Evolutionary conservation across 225 moss, liverwort and hornwort genomes (phyloP).

Genomic region (Physcomitrium patens): DNA sequence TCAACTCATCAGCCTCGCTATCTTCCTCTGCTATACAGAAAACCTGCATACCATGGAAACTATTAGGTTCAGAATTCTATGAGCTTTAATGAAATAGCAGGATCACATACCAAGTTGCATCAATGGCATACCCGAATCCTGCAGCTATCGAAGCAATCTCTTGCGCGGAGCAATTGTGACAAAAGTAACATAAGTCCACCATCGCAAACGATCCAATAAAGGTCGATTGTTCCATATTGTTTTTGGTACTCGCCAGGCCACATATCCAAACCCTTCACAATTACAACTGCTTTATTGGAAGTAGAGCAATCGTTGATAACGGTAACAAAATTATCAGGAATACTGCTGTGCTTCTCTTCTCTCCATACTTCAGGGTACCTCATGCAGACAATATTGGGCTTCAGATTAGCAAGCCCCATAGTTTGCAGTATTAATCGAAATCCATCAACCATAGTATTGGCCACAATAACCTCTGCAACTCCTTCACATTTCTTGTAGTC

Average conservation of each 20-base stretch:
- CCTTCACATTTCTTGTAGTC: slow-evolving; percentile 93
- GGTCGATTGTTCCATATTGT: slow-evolving; percentile 87
- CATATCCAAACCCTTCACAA: slow-evolving; percentile 91
- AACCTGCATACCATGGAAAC: slow-evolving; percentile 41
- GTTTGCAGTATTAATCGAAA: slow-evolving; percentile 84
- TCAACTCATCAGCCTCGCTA: slow-evolving; percentile 84
- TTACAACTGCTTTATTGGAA: slow-evolving; percentile 85
- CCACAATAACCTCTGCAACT: slow-evolving; percentile 88
- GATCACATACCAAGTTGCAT: not conserved
- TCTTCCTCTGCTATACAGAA: slow-evolving; percentile 93
- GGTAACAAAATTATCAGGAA: slow-evolving; percentile 74
- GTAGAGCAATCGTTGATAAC: slow-evolving; percentile 89
- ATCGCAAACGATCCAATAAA: slow-evolving; percentile 95
- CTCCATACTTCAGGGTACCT: slow-evolving; percentile 94
- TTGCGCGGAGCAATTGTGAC: slow-evolving; percentile 86
- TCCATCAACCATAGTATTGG: slow-evolving; percentile 74
- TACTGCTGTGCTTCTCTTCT: slow-evolving; percentile 71
- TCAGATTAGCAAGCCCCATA: slow-evolving; percentile 90
- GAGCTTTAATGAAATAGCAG: not conserved
- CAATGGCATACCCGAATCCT: slow-evolving; percentile 66
- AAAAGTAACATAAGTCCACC: slow-evolving; percentile 90
- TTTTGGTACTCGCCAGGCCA: slow-evolving; percentile 94
- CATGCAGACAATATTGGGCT: slow-evolving; percentile 93
- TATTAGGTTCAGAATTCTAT: not conserved
- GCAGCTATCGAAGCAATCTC: slow-evolving; percentile 90